These are phyloP conservation scores for Solanum tarapatanum DNA, from an alignment of 257 asterid genomes.

Conservation along the genomic window DNA sequence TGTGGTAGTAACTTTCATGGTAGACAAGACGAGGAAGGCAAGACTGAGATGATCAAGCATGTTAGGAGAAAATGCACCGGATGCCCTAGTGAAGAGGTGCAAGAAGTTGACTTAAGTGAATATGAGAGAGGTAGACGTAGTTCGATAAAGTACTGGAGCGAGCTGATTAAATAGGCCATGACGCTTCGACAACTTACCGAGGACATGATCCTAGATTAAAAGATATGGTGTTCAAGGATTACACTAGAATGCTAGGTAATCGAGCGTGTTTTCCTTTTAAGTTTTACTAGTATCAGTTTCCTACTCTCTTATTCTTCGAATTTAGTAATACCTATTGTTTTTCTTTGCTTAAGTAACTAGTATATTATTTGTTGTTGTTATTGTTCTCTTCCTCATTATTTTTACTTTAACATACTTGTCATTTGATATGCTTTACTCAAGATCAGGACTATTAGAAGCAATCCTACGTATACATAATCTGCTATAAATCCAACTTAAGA, in stretches of 20 bases:
- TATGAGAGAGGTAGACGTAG: not conserved
- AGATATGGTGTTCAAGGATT: not conserved
- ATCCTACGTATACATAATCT: accelerated
- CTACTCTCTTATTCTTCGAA: not conserved
- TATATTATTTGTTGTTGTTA: not conserved
- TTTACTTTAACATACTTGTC: not conserved
- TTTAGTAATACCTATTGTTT: not conserved
- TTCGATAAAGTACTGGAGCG: not conserved
- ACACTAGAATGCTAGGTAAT: not conserved
- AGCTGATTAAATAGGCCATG: not conserved
- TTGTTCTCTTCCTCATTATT: not conserved
- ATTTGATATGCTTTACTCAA: not conserved
- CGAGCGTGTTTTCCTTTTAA: not conserved
- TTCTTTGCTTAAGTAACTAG: not conserved
- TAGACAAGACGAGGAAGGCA: not conserved
- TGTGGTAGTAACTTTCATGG: not conserved
- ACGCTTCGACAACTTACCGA: not conserved
- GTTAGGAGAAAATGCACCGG: not conserved
- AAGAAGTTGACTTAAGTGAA: not conserved
- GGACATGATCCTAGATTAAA: not conserved
- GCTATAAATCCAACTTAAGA: too few species aligned
- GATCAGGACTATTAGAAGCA: not conserved
- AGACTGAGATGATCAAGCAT: not conserved
- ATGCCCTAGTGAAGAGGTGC: not conserved
- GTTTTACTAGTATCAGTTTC: not conserved